Percentiles rank a stretch among this genome's conserved stretches.
These are phyloP conservation scores for Pseudognaphalium luteoalbum DNA, from an alignment of 129 eudicot genomes.

Conservation along the genomic window DNA sequence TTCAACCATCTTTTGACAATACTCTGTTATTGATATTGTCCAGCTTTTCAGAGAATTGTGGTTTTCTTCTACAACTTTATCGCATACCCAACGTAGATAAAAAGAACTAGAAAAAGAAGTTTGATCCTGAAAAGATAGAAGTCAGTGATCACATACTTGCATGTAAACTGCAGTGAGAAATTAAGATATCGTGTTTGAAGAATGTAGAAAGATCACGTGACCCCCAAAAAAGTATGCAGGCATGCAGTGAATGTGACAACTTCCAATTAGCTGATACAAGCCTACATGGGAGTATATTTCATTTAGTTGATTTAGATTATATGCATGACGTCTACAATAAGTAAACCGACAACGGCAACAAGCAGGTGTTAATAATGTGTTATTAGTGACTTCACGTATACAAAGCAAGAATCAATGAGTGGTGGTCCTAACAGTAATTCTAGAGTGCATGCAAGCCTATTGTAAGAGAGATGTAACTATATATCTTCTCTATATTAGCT, in stretches of 20 bases:
- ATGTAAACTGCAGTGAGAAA: slow-evolving; percentile 9
- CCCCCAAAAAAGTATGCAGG: slow-evolving; percentile 11
- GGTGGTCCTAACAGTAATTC: no score
- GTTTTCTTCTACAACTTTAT: slow-evolving; percentile 29
- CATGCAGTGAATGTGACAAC: neutral
- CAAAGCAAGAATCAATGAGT: no score
- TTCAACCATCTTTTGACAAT: slow-evolving; percentile 44
- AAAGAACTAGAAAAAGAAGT: slow-evolving; percentile 36
- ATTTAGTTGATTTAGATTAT: no score
- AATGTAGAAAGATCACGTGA: neutral
- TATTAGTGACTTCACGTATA: no score
- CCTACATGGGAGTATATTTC: no score
- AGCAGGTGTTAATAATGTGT: no score
- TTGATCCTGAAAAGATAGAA: slow-evolving; percentile 60
- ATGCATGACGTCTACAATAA: no score
- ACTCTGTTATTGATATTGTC: slow-evolving; percentile 51
- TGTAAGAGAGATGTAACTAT: no score
- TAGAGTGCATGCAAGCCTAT: no score
- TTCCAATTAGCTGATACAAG: no score
- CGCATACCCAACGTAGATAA: slow-evolving; percentile 40
- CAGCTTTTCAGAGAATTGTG: slow-evolving; percentile 39
- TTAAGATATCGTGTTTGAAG: slow-evolving; percentile 11
- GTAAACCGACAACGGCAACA: no score
- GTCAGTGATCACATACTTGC: slow-evolving; percentile 13
- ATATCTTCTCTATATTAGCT: no score